phyloP scores from a whole-genome alignment of 78 protist species.

The Fonticula alba region DNA sequence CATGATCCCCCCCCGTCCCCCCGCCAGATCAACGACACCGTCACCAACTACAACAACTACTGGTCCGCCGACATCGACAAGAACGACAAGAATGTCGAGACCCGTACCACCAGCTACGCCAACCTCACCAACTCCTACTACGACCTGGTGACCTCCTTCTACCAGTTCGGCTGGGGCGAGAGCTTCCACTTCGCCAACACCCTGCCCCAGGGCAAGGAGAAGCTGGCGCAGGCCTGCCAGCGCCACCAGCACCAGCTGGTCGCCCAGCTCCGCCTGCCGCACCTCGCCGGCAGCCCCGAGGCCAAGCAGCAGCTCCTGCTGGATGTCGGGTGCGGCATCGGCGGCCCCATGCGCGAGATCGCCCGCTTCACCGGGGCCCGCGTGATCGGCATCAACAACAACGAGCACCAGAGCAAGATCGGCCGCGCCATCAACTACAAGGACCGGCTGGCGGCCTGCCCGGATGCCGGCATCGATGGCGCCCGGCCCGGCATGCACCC shows the following conservation, averaged over 20 bases:
- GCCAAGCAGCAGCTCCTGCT: constrained; percentile 40
- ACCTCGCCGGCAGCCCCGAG: no score
- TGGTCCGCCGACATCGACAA: no score
- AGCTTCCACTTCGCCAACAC: constrained; percentile 70
- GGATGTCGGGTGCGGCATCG: constrained; percentile 89
- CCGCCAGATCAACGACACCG: no score
- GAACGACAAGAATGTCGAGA: neutral
- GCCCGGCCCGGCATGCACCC: no score
- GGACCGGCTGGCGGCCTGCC: no score
- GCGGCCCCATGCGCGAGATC: constrained; percentile 69
- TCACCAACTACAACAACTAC: no score
- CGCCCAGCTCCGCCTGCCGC: constrained; percentile 29
- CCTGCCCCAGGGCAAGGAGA: no score
- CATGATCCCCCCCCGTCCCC: no score
- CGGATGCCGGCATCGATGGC: no score
- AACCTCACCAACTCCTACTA: constrained; percentile 60
- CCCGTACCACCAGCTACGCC: constrained; percentile 18
- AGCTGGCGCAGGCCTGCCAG: constrained; percentile 36
- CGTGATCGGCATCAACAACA: constrained; percentile 62
- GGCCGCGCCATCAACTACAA: constrained; percentile 12
- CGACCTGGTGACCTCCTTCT: constrained; percentile 76
- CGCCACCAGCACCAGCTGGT: constrained; percentile 75
- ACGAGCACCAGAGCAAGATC: constrained; percentile 59
- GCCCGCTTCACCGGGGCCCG: constrained; percentile 64
- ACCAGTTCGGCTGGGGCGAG: constrained; percentile 85